A percentile compares a stretch with the other conserved stretches of the same genome.
phyloP scores from a whole-genome alignment of 2,329 filamentous ascomycete genomes.

The Colletotrichum sp. region DNA sequence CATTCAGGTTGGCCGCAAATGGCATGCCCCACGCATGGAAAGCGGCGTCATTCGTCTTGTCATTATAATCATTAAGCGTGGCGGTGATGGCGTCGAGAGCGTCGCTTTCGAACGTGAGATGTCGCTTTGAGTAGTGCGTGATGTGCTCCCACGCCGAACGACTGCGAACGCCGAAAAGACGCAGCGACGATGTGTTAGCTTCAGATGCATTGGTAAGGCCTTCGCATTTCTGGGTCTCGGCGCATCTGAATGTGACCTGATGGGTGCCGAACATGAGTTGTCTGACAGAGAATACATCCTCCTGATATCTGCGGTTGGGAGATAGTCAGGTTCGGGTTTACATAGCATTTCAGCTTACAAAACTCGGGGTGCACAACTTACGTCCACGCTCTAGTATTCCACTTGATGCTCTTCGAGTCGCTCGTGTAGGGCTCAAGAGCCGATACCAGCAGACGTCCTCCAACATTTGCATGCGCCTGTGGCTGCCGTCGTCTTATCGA shows the following conservation, averaged over 20 bases:
- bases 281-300: not conserved
- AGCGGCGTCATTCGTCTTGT: not conserved
- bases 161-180: not conserved
- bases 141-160: not conserved
- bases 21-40: not conserved
- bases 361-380: accelerated
- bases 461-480: not conserved
- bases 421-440: not conserved
- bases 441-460: not conserved
- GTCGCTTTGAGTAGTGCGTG: not conserved
- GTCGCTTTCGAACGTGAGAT: not conserved
- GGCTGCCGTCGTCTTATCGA: not conserved
- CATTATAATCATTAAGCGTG: not conserved
- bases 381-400: not conserved
- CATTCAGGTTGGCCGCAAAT: not conserved
- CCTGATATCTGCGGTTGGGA: not conserved
- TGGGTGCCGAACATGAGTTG: not conserved
- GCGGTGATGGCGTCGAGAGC: not conserved
- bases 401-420: not conserved
- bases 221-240: not conserved
- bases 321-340: accelerated
- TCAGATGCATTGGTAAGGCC: not conserved
- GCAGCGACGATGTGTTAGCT: not conserved
- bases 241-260: not conserved
- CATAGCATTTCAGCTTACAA: not conserved